Evolutionary conservation across 768 basidiomycete species (phyloP), one percentile per base, ranked within the genome.

Genomic region (Lentinula sp.): DNA sequence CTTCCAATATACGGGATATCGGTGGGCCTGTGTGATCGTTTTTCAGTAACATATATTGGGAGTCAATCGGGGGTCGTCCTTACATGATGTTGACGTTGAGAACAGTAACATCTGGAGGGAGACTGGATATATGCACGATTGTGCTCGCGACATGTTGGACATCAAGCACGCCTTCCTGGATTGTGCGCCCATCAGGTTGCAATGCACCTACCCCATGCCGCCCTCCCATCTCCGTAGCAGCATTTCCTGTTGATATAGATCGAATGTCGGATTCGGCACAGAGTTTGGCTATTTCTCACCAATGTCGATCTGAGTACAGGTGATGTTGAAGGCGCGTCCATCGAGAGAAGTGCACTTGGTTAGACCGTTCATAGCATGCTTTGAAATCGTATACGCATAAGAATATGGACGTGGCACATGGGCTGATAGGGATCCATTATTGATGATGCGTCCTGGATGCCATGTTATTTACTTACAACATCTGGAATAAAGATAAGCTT

Each of bases 271-370:
- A 37, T 32, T 37, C 45, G 60, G 7, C 35, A 42, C 60, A 40
- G n/a, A 4, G 39, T 35, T 18, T n/a, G 28, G 37, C 69, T n/a
- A 43, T 9, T 9, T 3, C 57, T 32, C 50, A 85, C 91, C 92
- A 51, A 94, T 90, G 69, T 94, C 92, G 52, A 94, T 82, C 68
- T 94, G 91, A 1, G 88, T 89, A 67, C 84, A 85, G 3, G 90
- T 84, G 58, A 95, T 93, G 67, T 84, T 78, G 70, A 83, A 83
- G 34, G 79, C 74, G 6, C 92, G 77, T 0, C 91, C 93, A 67
- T 94, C 92, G 23, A 95, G 83, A 1, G 85, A 80, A 4, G 86
- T 89, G 45, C 79, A 82, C 70, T 88, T 91, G 10, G 92, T 92
- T 3, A 94, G 73, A 0, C 93, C 92, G 1, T 76, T 69, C 49